phyloP scores from a whole-genome alignment of 176 grass and related monocot genomes.

The Carex cristatella region DNA sequence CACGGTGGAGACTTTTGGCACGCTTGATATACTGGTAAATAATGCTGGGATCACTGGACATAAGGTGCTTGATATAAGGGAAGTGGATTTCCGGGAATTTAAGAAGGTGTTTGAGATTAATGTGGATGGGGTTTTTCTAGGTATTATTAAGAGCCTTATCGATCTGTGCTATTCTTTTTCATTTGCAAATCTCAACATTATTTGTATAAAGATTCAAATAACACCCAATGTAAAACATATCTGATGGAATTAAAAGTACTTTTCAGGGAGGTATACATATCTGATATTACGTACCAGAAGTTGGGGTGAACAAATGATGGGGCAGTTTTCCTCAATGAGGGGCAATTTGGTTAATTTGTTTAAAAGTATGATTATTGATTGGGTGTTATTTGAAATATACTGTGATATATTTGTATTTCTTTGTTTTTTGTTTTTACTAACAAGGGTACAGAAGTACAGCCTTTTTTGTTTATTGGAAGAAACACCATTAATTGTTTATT shows the following conservation, averaged over 20 bases:
- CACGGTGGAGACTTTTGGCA: conserved; percentile 35
- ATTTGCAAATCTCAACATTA: not conserved
- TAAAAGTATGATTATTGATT: not conserved
- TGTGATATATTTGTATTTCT: not conserved
- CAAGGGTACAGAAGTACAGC: not conserved
- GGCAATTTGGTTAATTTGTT: not conserved
- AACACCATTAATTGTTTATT: not conserved
- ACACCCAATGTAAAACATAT: not conserved
- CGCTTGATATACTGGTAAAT: conserved; percentile 80
- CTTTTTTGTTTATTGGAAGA: not conserved
- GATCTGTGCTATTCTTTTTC: not conserved
- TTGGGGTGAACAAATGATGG: not conserved
- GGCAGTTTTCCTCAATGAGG: not conserved
- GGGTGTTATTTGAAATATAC: not conserved
- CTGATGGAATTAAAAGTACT: not conserved
- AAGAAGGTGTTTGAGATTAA: conserved; percentile 69
- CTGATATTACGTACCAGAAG: not conserved
- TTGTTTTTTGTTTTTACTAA: not conserved
- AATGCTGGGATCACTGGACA: conserved; percentile 57
- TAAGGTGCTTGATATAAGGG: conserved; percentile 60
- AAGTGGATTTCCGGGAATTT: conserved; percentile 36
- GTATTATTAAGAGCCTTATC: not conserved
- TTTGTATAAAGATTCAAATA: not conserved
- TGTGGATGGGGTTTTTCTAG: conserved; percentile 53
- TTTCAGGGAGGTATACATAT: not conserved